Evolutionary conservation across 768 basidiomycete genomes (phyloP).

Genomic region (Russula compacta): DNA sequence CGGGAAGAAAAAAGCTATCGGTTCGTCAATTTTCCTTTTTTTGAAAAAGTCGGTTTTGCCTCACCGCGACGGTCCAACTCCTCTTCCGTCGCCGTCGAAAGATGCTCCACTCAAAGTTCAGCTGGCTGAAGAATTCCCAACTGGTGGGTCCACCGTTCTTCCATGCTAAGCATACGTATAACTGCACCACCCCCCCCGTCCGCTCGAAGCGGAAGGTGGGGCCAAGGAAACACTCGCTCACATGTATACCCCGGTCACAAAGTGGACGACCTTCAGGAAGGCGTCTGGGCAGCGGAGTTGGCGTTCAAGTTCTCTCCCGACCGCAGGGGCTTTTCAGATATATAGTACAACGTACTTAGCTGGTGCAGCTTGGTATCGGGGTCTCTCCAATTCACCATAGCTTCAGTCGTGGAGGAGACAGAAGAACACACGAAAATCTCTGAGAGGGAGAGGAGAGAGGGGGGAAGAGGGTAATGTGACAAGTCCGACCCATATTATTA

Average conservation of each 20-base stretch:
- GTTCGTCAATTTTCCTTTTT: too few species aligned
- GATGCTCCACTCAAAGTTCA: slow-evolving; percentile 13
- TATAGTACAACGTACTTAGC: neutral
- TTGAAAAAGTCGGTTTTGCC: too few species aligned
- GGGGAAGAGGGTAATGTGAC: neutral
- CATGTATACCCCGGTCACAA: slow-evolving; percentile 10
- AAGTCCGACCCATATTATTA: neutral
- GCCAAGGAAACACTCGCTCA: neutral
- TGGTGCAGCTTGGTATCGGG: neutral
- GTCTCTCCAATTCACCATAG: neutral
- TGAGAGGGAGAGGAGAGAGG: neutral
- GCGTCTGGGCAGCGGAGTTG: neutral
- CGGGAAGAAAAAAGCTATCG: too few species aligned
- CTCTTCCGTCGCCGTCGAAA: neutral
- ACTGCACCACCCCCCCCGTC: too few species aligned
- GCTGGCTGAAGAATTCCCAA: slow-evolving; percentile 10
- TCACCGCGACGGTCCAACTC: neutral
- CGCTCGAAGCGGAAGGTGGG: neutral
- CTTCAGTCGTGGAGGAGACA: neutral
- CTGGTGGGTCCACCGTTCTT: neutral
- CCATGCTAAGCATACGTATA: neutral
- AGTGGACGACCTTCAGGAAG: slow-evolving; percentile 5
- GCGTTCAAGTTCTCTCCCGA: neutral
- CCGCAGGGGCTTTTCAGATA: too few species aligned
- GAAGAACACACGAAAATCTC: neutral